Base-by-base conservation (phyloP, 2,329 filamentous ascomycete genomes). In the Monilinia polystroma region DNA sequence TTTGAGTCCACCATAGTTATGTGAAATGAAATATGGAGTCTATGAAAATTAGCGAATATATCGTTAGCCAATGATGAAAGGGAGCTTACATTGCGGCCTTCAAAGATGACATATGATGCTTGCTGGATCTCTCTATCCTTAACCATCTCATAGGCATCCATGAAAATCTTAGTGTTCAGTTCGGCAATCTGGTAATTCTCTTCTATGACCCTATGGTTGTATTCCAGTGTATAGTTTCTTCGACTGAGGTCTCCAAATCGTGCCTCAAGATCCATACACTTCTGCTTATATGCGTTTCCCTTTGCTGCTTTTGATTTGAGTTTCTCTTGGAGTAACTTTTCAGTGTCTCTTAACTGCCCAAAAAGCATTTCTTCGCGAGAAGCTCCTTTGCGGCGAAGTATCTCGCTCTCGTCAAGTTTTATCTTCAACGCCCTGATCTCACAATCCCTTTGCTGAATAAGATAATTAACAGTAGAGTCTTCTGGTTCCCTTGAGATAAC, bases 391-490 rank as follows among this genome's bases (percentile, higher is more conserved):
- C 20, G 1, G 12, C 43, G 26, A 10, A 59, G 18, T 1, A 12
- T 45, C 8, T 59, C 57, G 20, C 57, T 59, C 7, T 47, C 26
- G 6, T 32, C 43, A 10, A 59, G 26, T 26, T 59, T 16, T 12
- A 35, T 16, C 4, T 23, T 35, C 3, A 59, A 35, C 8, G 2
- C 1, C 11, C 7, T 1, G 8, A 59, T 59, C 20, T 59, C 43
- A 4, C 8, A 6, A 11, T 49, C 11, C 3, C 47, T 59, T 6
- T 59, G 57, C 8, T 49, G 11, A 6, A 59, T 11, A 5, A 59
- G 8, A 6, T 0, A 45, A 29, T 35, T 0, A 26, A 49, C 4
- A 11, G 2, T 0, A 2, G 29, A 5, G 2, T 23, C 6, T 16
- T 35, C 26, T 49, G 26, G 26, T 29, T 23, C 2, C 5, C n/a